These are phyloP conservation scores for Xylaria sp. DNA, from an alignment of 2,329 filamentous ascomycete species.

Conservation along the genomic window DNA sequence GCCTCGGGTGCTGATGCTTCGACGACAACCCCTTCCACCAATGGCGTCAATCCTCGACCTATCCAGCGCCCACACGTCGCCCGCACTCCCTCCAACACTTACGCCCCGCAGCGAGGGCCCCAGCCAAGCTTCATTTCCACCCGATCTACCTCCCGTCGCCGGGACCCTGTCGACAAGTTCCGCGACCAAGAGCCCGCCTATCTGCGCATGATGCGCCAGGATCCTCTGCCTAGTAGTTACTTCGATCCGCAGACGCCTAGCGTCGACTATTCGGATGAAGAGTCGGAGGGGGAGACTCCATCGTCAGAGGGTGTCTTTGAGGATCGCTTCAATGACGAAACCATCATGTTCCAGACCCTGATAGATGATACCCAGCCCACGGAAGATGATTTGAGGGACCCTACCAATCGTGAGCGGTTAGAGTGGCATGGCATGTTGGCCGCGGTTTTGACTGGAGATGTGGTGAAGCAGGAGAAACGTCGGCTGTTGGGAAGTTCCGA, in stretches of 20 bases:
- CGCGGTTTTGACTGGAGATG: slow-evolving; percentile 93
- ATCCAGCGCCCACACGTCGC: slow-evolving; percentile 76
- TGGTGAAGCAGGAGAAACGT: slow-evolving; percentile 98
- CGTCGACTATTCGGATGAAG: slow-evolving; percentile 77
- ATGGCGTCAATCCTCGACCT: slow-evolving; percentile 57
- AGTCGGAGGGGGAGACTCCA: slow-evolving; percentile 90
- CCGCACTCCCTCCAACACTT: slow-evolving; percentile 82
- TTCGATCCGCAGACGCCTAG: slow-evolving; percentile 78
- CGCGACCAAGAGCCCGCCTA: slow-evolving; percentile 94
- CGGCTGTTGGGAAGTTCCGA: slow-evolving; percentile 83
- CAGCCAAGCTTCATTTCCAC: slow-evolving; percentile 55
- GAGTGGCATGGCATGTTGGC: slow-evolving; percentile 99
- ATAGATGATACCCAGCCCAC: slow-evolving; percentile 87
- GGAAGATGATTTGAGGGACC: slow-evolving; percentile 88
- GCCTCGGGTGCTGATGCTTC: slow-evolving; percentile 49
- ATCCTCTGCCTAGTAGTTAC: slow-evolving; percentile 70
- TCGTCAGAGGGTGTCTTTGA: slow-evolving; percentile 86
- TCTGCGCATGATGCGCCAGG: slow-evolving; percentile 88
- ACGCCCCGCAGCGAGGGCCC: slow-evolving; percentile 72
- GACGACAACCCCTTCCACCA: slow-evolving; percentile 44
- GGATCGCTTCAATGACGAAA: slow-evolving; percentile 90
- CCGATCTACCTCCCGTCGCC: slow-evolving; percentile 60
- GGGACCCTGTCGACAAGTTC: slow-evolving; percentile 59
- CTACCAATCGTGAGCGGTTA: slow-evolving; percentile 86
- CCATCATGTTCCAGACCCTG: slow-evolving; percentile 80